Evolutionary conservation across 768 basidiomycete species (phyloP).

Genomic region (Leccinum rimulosum): DNA sequence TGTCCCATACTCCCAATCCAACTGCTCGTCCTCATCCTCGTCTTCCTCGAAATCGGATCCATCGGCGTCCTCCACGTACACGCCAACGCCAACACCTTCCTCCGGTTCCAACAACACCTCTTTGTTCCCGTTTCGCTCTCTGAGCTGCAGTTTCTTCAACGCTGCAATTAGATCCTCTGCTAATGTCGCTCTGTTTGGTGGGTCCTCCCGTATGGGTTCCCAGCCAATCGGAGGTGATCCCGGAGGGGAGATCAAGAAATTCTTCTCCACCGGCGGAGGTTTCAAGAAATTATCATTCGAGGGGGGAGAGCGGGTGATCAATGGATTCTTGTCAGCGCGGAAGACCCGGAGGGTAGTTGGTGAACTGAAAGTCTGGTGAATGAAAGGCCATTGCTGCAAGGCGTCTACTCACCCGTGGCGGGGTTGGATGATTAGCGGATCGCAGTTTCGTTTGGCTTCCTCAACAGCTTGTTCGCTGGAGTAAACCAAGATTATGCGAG

Average conservation of each 20-base stretch:
- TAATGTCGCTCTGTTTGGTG: conserved; percentile 78
- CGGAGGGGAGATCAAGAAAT: conserved; percentile 97
- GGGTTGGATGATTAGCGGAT: conserved; percentile 59
- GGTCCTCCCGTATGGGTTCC: conserved; percentile 89
- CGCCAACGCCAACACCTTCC: conserved; percentile 70
- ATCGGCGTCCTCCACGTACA: conserved; percentile 77
- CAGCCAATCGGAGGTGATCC: conserved; percentile 97
- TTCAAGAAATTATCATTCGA: conserved; percentile 42
- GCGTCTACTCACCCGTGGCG: conserved; percentile 46
- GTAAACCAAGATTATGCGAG: conserved; percentile 82
- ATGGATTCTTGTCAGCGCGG: conserved; percentile 68
- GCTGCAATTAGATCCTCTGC: conserved; percentile 88
- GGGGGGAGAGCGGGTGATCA: conserved; percentile 39
- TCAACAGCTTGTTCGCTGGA: conserved; percentile 60
- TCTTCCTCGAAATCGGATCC: conserved; percentile 29
- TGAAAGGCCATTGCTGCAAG: not conserved
- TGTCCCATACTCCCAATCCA: conserved; percentile 62
- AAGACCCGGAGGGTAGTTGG: conserved; percentile 62
- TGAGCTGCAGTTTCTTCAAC: conserved; percentile 63
- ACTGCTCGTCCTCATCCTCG: conserved; percentile 19
- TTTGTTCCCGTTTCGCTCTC: conserved; percentile 37
- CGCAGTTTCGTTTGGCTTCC: conserved; percentile 60
- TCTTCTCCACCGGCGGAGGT: conserved; percentile 82
- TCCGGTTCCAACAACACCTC: conserved; percentile 68
- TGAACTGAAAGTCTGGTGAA: conserved; percentile 36